A percentile compares a stretch with the other conserved stretches of the same genome.
Evolutionary conservation across 768 basidiomycete species (phyloP).

Genomic region (Leccinum rimulosum): DNA sequence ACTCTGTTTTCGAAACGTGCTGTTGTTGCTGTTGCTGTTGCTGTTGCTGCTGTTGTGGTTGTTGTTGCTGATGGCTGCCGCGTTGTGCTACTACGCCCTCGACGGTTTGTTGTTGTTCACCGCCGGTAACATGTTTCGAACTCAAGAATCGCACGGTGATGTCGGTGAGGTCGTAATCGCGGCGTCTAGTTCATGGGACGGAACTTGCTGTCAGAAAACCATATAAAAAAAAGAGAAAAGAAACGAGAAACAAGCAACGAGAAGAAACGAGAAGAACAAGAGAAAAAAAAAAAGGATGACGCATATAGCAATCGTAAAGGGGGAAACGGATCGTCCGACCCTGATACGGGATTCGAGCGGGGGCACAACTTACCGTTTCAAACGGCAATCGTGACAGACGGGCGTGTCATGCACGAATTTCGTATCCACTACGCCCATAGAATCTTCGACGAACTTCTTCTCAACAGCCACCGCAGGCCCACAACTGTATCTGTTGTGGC

Average conservation of each 20-base stretch:
- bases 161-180: slow-evolving; percentile 57
- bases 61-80: slow-evolving; percentile 14
- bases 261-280: background rate
- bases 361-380: slow-evolving; percentile 45
- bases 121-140: slow-evolving; percentile 31
- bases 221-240: background rate
- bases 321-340: slow-evolving; percentile 5
- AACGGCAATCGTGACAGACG: slow-evolving; percentile 61
- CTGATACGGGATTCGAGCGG: background rate
- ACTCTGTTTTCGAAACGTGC: slow-evolving; percentile 26
- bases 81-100: slow-evolving; percentile 22
- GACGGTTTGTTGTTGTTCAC: slow-evolving; percentile 17
- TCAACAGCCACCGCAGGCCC: slow-evolving; percentile 53
- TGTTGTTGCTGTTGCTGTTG: background rate
- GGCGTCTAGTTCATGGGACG: slow-evolving; percentile 26
- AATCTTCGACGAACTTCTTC: slow-evolving; percentile 30
- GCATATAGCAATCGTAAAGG: background rate
- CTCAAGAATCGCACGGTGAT: slow-evolving; percentile 53
- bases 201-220: slow-evolving; percentile 16
- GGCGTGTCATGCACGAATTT: slow-evolving; percentile 47
- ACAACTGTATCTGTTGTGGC: slow-evolving; percentile 48
- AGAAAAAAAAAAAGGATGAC: slow-evolving; percentile 1
- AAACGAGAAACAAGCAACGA: background rate
- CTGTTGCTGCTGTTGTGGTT: background rate
- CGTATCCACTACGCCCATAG: slow-evolving; percentile 30